phyloP scores from a whole-genome alignment of 148 eudicot species.

The Polygonum maritimum region DNA sequence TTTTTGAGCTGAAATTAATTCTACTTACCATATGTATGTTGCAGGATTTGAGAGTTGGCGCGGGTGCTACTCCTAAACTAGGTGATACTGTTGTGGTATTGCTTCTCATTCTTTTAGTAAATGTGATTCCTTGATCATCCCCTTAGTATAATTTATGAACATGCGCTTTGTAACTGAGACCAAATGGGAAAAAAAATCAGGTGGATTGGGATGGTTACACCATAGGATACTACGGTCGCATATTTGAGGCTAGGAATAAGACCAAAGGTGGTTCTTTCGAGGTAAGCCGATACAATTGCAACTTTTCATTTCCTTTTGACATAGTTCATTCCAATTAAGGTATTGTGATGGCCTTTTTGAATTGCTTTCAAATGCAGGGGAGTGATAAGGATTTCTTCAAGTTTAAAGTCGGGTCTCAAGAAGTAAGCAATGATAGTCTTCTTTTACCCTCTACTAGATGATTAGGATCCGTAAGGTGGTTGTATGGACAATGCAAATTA shows the following conservation, averaged over 20 bases:
- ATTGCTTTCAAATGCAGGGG: slow-evolving; percentile 43
- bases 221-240: slow-evolving; percentile 96
- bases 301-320: neutral
- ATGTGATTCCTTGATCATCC: neutral
- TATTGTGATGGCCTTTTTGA: slow-evolving; percentile 8
- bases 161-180: neutral
- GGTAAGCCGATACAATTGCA: slow-evolving; percentile 30
- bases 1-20: neutral
- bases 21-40: slow-evolving; percentile 18
- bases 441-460: neutral
- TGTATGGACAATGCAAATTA: neutral
- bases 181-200: slow-evolving; percentile 25
- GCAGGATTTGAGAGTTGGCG: slow-evolving; percentile 85
- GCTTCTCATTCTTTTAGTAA: neutral
- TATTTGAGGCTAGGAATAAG: slow-evolving; percentile 98
- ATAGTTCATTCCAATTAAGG: neutral
- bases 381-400: slow-evolving; percentile 82
- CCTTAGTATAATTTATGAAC: neutral
- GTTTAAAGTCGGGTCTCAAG: slow-evolving; percentile 74
- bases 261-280: slow-evolving; percentile 98
- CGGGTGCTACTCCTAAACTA: slow-evolving; percentile 59
- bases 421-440: slow-evolving; percentile 30
- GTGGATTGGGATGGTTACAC: slow-evolving; percentile 99
- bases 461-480: neutral
- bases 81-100: slow-evolving; percentile 87